phyloP scores from a whole-genome alignment of 2,329 filamentous ascomycete genomes.

The Colletotrichum falcatum region DNA sequence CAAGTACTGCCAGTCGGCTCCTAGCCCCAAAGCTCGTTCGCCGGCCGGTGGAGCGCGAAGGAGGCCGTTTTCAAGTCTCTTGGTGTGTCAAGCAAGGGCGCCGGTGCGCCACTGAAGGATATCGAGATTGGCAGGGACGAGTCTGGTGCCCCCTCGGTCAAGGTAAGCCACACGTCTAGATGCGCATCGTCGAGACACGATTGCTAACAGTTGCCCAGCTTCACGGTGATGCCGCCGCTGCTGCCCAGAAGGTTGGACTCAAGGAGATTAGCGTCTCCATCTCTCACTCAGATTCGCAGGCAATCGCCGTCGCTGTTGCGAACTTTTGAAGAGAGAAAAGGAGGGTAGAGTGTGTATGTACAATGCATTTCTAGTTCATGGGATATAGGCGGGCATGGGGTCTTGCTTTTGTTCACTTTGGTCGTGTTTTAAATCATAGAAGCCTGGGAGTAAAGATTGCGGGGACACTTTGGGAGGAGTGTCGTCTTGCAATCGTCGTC shows the following conservation, averaged over 20 bases:
- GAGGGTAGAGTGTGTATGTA: conserved; percentile 33
- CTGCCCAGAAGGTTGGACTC: conserved; percentile 87
- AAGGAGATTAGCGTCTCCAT: conserved; percentile 94
- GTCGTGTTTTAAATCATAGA: conserved; percentile 41
- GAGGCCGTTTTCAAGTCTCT: conserved; percentile 99
- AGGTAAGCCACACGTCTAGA: conserved; percentile 70
- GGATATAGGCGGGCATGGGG: conserved; percentile 41
- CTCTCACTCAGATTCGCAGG: conserved; percentile 93
- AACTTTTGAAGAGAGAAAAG: conserved; percentile 70
- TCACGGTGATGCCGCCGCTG: conserved; percentile 83
- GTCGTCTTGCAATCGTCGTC: conserved; percentile 22
- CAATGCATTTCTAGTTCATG: conserved; percentile 39
- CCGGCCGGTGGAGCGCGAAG: conserved; percentile 96
- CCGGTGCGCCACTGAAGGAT: conserved; percentile 89
- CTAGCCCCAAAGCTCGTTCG: conserved; percentile 88
- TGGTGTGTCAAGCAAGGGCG: conserved; percentile 86
- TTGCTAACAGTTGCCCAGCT: conserved; percentile 71
- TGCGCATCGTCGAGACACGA: too few species aligned
- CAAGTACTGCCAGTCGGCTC: conserved; percentile 84
- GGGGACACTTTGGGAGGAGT: conserved; percentile 42
- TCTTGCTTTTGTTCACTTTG: conserved; percentile 39
- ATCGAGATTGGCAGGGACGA: conserved; percentile 91
- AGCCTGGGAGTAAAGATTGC: conserved; percentile 39
- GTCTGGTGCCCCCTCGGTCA: conserved; percentile 84
- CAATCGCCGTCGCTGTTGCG: conserved; percentile 92